Evolutionary conservation across 1,139 yeast species (phyloP).

Genomic region (Saccharomyces hybrid): DNA sequence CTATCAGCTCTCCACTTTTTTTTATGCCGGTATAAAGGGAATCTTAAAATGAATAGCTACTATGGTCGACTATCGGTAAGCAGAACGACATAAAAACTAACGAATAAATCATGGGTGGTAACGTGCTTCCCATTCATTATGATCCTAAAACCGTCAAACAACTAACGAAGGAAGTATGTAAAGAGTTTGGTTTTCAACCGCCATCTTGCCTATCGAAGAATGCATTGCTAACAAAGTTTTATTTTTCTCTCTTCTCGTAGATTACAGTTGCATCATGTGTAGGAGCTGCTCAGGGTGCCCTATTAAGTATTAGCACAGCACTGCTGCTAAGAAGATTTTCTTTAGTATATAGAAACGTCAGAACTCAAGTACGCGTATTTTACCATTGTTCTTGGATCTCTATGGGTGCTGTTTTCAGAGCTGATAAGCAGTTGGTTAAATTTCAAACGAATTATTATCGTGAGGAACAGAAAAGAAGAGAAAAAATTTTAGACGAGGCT

Average conservation of each 20-base stretch:
- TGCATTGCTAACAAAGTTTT: background rate
- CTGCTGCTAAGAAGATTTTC: constrained; percentile 30
- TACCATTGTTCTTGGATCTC: constrained; percentile 37
- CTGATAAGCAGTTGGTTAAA: constrained; percentile 34
- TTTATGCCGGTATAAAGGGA: background rate
- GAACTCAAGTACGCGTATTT: constrained; percentile 35
- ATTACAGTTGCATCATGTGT: constrained; percentile 32
- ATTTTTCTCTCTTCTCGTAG: constrained; percentile 8
- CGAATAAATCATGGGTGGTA: constrained; percentile 14
- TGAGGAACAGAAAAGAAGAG: constrained; percentile 31
- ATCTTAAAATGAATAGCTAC: background rate
- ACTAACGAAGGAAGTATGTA: constrained; percentile 21
- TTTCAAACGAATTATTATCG: constrained; percentile 32
- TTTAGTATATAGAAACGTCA: constrained; percentile 31
- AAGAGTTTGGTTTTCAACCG: background rate
- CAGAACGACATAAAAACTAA: background rate
- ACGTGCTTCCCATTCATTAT: constrained; percentile 32
- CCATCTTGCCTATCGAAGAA: too few relatives aligned
- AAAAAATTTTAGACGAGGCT: constrained; percentile 34
- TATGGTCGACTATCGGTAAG: background rate
- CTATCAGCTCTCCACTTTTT: background rate
- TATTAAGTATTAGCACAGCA: constrained; percentile 32
- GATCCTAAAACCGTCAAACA: constrained; percentile 31
- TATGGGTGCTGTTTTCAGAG: constrained; percentile 35
- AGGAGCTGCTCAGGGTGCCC: constrained; percentile 36